Evolutionary conservation across 1,284 basidiomycete genomes (phyloP).

Genomic region (Leccinum griseonigrum): DNA sequence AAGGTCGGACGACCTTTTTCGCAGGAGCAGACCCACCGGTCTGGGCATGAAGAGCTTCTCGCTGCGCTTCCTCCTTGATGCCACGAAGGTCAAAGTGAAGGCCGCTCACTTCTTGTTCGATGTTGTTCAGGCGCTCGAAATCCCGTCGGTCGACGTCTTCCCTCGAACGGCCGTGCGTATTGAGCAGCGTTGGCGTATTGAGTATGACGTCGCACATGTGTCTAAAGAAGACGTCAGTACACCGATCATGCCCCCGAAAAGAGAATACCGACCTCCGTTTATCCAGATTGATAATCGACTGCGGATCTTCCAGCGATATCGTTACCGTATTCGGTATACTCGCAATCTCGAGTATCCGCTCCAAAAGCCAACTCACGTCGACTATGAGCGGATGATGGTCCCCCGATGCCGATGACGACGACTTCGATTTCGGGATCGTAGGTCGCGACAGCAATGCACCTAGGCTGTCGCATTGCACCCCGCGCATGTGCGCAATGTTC

Average conservation of each 20-base stretch:
- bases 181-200: constrained; percentile 44
- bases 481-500: constrained; percentile 57
- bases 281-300: constrained; percentile 71
- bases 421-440: constrained; percentile 37
- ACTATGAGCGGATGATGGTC: constrained; percentile 51
- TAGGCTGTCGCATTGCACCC: constrained; percentile 60
- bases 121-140: constrained; percentile 69
- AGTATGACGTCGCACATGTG: constrained; percentile 63
- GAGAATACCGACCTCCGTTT: constrained; percentile 62
- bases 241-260: background rate
- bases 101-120: constrained; percentile 61
- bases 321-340: constrained; percentile 71
- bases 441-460: constrained; percentile 53
- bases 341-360: constrained; percentile 74
- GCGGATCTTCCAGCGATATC: constrained; percentile 46
- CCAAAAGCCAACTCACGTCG: constrained; percentile 79
- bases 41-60: constrained; percentile 52
- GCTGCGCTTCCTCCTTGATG: constrained; percentile 69
- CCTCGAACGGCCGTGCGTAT: constrained; percentile 44
- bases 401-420: constrained; percentile 22
- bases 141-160: constrained; percentile 61
- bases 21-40: constrained; percentile 40
- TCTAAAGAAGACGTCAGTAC: constrained; percentile 36
- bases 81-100: constrained; percentile 64
- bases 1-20: constrained; percentile 61